These are phyloP conservation scores for Diaporthe aspalathi DNA, from an alignment of 2,329 filamentous ascomycete genomes.

Conservation along the genomic window DNA sequence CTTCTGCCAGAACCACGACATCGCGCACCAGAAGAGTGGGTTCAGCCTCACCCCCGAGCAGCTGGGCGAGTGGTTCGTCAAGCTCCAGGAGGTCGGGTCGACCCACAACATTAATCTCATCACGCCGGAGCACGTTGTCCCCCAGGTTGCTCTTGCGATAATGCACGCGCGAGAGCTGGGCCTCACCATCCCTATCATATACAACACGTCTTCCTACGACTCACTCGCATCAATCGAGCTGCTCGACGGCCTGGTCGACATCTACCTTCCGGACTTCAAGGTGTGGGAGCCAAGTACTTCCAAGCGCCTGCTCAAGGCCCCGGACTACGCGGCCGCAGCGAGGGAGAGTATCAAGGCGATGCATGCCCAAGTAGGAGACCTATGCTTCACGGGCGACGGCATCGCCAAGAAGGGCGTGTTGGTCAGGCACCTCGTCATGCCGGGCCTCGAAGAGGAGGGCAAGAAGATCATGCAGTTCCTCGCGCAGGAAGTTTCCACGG, in stretches of 20 bases:
- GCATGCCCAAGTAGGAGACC: constrained; percentile 83
- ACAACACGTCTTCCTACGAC: constrained; percentile 88
- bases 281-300: constrained; percentile 77
- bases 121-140: constrained; percentile 88
- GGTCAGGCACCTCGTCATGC: constrained; percentile 87
- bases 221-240: constrained; percentile 77
- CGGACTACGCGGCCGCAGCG: constrained; percentile 78
- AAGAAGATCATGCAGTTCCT: constrained; percentile 81
- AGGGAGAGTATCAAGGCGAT: constrained; percentile 83
- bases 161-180: constrained; percentile 78
- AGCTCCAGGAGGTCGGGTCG: constrained; percentile 80
- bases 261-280: constrained; percentile 92
- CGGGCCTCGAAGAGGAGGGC: constrained; percentile 79
- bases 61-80: constrained; percentile 82
- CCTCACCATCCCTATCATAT: constrained; percentile 78
- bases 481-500: constrained; percentile 76
- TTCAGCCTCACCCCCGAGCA: constrained; percentile 83
- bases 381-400: constrained; percentile 84
- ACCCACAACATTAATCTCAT: constrained; percentile 94
- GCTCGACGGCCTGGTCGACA: constrained; percentile 83
- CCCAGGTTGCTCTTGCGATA: constrained; percentile 82
- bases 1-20: constrained; percentile 86
- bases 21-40: constrained; percentile 83
- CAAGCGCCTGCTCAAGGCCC: constrained; percentile 79
- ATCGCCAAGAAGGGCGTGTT: constrained; percentile 83